Evolutionary conservation across 2,329 filamentous ascomycete species (phyloP).

Genomic region (Trichoderma koningii): DNA sequence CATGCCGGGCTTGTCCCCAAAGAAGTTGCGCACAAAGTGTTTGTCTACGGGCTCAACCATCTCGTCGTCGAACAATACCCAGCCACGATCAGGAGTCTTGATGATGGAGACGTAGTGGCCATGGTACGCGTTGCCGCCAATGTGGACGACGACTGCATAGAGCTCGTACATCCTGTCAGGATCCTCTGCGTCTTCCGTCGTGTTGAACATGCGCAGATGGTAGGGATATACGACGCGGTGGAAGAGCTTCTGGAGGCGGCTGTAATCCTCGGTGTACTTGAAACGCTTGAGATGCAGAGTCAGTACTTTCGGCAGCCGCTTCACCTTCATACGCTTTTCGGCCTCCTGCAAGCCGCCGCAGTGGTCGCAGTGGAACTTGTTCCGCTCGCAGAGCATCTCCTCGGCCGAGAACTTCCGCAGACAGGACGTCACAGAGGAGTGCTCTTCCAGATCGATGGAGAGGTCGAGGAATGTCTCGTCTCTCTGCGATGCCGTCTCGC

Average conservation of each 20-base stretch:
- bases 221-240: conserved; percentile 97
- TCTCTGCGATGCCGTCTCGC: conserved; percentile 90
- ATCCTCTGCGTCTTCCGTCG: conserved; percentile 91
- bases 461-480: conserved; percentile 96
- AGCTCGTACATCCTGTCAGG: conserved; percentile 93
- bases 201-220: conserved; percentile 94
- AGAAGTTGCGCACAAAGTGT: conserved; percentile 94
- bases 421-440: conserved; percentile 95
- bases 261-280: conserved; percentile 96
- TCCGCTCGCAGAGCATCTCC: conserved; percentile 96
- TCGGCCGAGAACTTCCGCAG: conserved; percentile 95
- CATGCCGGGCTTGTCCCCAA: conserved; percentile 86
- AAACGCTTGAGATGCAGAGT: conserved; percentile 95
- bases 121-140: conserved; percentile 94
- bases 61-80: conserved; percentile 96
- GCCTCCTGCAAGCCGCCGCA: conserved; percentile 96
- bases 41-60: conserved; percentile 98
- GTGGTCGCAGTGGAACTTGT: conserved; percentile 98
- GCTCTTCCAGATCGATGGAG: conserved; percentile 92
- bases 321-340: conserved; percentile 99
- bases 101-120: conserved; percentile 98
- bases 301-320: conserved; percentile 85
- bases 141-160: conserved; percentile 96
- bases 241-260: conserved; percentile 91
- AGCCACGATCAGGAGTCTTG: conserved; percentile 93